phyloP scores from a whole-genome alignment of 2,329 filamentous ascomycete genomes.

The Cordyceps tenuipes region DNA sequence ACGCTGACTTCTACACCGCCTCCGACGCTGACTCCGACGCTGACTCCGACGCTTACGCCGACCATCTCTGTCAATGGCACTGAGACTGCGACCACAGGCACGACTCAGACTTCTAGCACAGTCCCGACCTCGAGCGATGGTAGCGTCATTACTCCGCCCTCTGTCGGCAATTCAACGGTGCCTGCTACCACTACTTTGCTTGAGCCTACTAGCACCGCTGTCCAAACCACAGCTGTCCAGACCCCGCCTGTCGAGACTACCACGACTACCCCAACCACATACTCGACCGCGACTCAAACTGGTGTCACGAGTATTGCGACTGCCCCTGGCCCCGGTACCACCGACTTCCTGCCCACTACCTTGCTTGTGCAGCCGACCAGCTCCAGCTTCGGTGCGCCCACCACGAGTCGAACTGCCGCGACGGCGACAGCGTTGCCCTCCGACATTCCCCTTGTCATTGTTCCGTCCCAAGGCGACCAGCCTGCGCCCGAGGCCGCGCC shows the following conservation, averaged over 20 bases:
- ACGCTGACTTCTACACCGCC: too few species aligned
- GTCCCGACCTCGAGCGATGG: neutral
- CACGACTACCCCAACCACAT: conserved; percentile 4
- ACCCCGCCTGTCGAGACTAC: conserved; percentile 9
- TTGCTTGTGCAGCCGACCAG: conserved; percentile 47
- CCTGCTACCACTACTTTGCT: neutral
- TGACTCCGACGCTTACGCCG: neutral
- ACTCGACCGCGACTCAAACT: conserved; percentile 5
- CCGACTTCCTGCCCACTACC: conserved; percentile 49
- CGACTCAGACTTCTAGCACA: neutral
- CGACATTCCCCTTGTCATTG: conserved; percentile 65
- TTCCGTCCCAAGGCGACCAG: conserved; percentile 51
- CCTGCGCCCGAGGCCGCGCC: conserved; percentile 51
- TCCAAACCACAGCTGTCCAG: neutral
- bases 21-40: neutral
- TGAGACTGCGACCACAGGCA: neutral
- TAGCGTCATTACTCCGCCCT: conserved; percentile 11
- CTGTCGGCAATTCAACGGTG: neutral
- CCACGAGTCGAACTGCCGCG: conserved; percentile 24
- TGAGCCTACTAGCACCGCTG: neutral
- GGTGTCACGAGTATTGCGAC: conserved; percentile 34
- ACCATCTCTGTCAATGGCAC: neutral
- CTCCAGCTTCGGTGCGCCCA: conserved; percentile 24
- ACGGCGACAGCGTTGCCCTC: conserved; percentile 51
- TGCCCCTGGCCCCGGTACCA: conserved; percentile 35